Evolutionary conservation across 768 basidiomycete genomes (phyloP).

Genomic region (Pholiota conissans): DNA sequence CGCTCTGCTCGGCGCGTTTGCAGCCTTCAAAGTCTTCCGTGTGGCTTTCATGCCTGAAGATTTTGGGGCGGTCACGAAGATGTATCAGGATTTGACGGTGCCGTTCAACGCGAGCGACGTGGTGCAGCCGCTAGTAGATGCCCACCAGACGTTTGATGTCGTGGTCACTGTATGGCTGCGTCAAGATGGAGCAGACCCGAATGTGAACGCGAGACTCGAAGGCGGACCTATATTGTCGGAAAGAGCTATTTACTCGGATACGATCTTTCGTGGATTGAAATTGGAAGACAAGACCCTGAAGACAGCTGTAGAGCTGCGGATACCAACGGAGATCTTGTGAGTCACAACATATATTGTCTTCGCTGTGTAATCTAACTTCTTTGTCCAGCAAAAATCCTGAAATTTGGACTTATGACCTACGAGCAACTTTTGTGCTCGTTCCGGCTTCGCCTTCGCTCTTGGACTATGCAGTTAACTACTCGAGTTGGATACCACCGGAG

Average conservation of each 20-base stretch:
- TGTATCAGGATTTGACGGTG: background rate
- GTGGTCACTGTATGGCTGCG: slow-evolving; percentile 20
- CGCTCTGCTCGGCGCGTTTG: background rate
- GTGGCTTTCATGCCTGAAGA: background rate
- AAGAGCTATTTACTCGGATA: slow-evolving; percentile 25
- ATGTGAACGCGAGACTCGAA: background rate
- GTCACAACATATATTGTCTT: no score
- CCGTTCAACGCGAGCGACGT: background rate
- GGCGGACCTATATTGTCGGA: slow-evolving; percentile 6
- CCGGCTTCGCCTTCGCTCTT: slow-evolving; percentile 31
- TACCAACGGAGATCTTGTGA: slow-evolving; percentile 34
- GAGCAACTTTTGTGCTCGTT: slow-evolving; percentile 36
- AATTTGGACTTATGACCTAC: slow-evolving; percentile 32
- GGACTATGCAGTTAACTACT: slow-evolving; percentile 29
- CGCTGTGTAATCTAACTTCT: no score
- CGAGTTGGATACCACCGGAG: slow-evolving; percentile 28
- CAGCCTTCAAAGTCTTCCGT: background rate
- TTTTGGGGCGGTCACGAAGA: background rate
- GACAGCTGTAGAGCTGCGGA: slow-evolving; percentile 24
- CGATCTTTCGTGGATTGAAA: slow-evolving; percentile 27
- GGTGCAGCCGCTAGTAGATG: slow-evolving; percentile 9
- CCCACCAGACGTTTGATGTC: slow-evolving; percentile 16
- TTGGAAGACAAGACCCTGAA: slow-evolving; percentile 25
- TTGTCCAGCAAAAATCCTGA: slow-evolving; percentile 18
- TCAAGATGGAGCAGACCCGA: background rate